Percentiles rank a stretch among this genome's conserved stretches.
Evolutionary conservation across 2,329 filamentous ascomycete species (phyloP).

Genomic region (Arthrobotrys sphaeroides): DNA sequence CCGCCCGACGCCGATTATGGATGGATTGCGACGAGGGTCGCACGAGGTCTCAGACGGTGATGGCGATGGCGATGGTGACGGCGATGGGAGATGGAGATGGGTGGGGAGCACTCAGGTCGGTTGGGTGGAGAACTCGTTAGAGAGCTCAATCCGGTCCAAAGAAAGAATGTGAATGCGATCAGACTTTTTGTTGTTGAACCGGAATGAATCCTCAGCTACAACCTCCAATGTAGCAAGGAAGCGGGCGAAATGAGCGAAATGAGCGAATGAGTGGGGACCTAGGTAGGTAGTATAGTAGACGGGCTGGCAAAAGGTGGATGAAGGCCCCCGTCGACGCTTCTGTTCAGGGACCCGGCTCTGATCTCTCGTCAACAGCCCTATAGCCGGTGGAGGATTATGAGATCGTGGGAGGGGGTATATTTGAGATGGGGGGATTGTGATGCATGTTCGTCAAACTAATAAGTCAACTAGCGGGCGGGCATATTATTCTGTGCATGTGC

Average conservation of each 20-base stretch:
- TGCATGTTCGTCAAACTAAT: slow-evolving; percentile 18
- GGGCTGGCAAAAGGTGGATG: not conserved
- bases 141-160: slow-evolving; percentile 31
- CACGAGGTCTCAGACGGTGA: not conserved
- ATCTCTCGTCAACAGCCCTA: slow-evolving; percentile 9
- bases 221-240: too few species aligned
- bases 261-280: not conserved
- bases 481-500: slow-evolving; percentile 26
- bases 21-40: not conserved
- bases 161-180: slow-evolving; percentile 31
- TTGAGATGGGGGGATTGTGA: slow-evolving; percentile 24
- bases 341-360: not conserved
- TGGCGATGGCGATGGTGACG: slow-evolving; percentile 8
- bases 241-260: too few species aligned
- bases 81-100: not conserved
- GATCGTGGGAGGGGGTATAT: slow-evolving; percentile 15
- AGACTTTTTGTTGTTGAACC: not conserved
- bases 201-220: too few species aligned
- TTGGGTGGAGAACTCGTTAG: slow-evolving; percentile 34
- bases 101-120: not conserved
- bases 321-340: slow-evolving; percentile 19
- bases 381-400: not conserved
- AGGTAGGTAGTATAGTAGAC: not conserved
- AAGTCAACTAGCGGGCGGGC: not conserved
- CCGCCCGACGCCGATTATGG: slow-evolving; percentile 22